Evolutionary conservation across 257 asterid species (phyloP).

Genomic region (Solanum peruvianum): DNA sequence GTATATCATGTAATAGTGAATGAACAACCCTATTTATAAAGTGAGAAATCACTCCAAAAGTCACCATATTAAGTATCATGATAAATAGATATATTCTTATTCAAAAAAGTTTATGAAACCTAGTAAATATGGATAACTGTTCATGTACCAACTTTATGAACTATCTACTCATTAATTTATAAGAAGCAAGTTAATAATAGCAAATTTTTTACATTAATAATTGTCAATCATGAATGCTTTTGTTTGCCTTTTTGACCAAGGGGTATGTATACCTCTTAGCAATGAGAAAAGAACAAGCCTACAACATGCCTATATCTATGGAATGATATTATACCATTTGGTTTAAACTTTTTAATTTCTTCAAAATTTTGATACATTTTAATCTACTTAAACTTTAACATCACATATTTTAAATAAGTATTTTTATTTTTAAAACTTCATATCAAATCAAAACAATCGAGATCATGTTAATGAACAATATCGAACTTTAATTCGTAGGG

Average conservation of each 20-base stretch:
- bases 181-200: background rate
- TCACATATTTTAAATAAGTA: rapidly evolving
- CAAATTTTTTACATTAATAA: background rate
- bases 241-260: background rate
- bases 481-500: background rate
- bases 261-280: background rate
- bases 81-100: too few relatives aligned
- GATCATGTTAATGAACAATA: background rate
- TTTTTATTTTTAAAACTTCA: background rate
- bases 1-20: too few relatives aligned
- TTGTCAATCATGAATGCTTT: background rate
- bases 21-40: too few relatives aligned
- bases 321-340: background rate
- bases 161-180: too few relatives aligned
- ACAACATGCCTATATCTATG: background rate
- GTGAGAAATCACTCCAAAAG: too few relatives aligned
- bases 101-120: too few relatives aligned
- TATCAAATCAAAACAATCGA: background rate
- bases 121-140: too few relatives aligned
- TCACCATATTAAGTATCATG: too few relatives aligned
- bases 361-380: rapidly evolving
- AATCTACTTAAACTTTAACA: background rate
- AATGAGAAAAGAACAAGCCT: background rate
- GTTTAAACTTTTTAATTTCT: background rate
- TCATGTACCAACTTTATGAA: too few relatives aligned